phyloP scores from a whole-genome alignment of 768 basidiomycete species.

The Mycena metata region DNA sequence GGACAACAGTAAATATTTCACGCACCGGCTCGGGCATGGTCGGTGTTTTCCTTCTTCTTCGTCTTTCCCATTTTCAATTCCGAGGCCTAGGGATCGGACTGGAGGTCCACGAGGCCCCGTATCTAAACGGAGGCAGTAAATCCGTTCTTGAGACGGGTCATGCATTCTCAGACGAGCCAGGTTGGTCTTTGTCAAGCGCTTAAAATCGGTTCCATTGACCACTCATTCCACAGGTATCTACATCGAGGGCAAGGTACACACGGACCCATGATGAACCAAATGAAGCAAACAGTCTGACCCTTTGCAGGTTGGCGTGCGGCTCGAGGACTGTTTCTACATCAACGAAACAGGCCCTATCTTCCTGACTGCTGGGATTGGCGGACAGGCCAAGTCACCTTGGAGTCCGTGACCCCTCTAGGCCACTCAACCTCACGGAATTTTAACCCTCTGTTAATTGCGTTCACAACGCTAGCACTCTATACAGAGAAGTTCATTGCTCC shows the following conservation, averaged over 20 bases:
- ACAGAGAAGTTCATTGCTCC: neutral
- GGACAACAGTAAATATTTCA: conserved; percentile 71
- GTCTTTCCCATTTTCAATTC: conserved; percentile 27
- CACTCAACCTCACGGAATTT: neutral
- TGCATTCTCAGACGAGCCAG: conserved; percentile 88
- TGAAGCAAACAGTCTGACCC: conserved; percentile 14
- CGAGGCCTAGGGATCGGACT: conserved; percentile 75
- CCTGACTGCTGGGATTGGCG: conserved; percentile 77
- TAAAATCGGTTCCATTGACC: neutral
- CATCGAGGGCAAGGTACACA: conserved; percentile 72
- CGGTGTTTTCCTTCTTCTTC: conserved; percentile 36
- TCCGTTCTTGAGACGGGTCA: conserved; percentile 73
- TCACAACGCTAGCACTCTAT: no score
- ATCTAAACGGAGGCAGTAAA: conserved; percentile 78
- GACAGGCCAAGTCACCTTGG: conserved; percentile 63
- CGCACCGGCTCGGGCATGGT: conserved; percentile 88
- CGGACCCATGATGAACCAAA: neutral
- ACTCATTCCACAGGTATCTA: conserved; percentile 55
- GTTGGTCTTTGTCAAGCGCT: conserved; percentile 39
- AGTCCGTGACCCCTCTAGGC: conserved; percentile 40
- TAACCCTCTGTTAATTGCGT: no score
- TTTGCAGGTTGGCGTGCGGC: conserved; percentile 76
- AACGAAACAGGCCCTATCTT: conserved; percentile 67
- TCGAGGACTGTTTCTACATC: conserved; percentile 89
- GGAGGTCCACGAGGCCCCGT: conserved; percentile 87